Base-by-base conservation (phyloP, 495 filamentous ascomycete species). In the Aspergillus mulundensis region DNA sequence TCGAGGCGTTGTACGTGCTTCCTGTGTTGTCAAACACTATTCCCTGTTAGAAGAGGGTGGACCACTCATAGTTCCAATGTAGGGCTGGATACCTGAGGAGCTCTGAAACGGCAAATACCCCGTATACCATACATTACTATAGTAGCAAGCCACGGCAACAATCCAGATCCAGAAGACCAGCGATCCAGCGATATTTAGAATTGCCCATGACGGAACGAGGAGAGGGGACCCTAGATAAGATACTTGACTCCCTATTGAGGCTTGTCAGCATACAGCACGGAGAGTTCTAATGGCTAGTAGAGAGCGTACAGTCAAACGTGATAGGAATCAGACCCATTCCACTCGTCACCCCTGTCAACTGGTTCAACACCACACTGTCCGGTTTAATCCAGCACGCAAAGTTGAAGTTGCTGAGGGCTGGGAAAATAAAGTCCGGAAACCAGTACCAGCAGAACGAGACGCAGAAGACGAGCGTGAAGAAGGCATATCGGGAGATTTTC, bases 321-420 rank as follows among this genome's bases (percentile, higher is more conserved):
- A 95, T 61, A 4, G 90, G 90, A 48, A 91, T 85, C 11, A 95
- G 66, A 1, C 89, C 89, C 53, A 95, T 75, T 24, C 90, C 90
- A 3, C 87, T 90, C 23, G 78, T 71, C 40, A 91, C 85, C 10
- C 90, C 90, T 56, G 93, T 92, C 59, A 94, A 65, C 64, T 93
- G 92, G 21, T 90, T 86, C 28, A 93, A 72, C 7, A 91, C 81
- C 21, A 86, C 82, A 61, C 85, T 91, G 23, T 87, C 75, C 1
- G 90, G 89, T 0, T 82, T 83, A 61, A 93, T 90, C 90, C 90
- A 95, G 7, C 88, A 92, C 34, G 90, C 69, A 30, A 91, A 87
- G 65, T 78, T 92, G 74, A 95, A 94, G 62, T 90, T 90, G 68
- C 87, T 90, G 57, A 94, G 74, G 3, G 88, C 87, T 3, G 89